Evolutionary conservation across 768 basidiomycete species (phyloP).

Genomic region (Lactarius vividus): DNA sequence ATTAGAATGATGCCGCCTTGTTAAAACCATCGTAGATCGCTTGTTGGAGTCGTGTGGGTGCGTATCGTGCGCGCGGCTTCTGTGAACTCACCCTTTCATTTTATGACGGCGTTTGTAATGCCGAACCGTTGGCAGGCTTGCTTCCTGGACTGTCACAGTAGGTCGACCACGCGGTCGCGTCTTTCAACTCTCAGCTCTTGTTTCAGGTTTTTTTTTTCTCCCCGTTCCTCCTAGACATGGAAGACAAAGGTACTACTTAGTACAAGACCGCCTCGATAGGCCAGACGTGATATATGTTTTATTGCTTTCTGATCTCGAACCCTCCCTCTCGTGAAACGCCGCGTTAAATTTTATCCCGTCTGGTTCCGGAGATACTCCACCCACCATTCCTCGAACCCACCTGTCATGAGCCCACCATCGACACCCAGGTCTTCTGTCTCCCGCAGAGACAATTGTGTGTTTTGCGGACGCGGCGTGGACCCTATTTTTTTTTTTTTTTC

Average conservation of each 20-base stretch:
- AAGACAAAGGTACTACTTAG: not conserved
- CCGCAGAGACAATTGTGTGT: constrained; percentile 74
- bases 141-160: not conserved
- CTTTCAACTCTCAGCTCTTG: not conserved
- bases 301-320: not conserved
- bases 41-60: not conserved
- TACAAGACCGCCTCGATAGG: not conserved
- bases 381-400: constrained; percentile 89
- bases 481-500: constrained; percentile 34
- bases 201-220: not conserved
- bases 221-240: not conserved
- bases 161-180: constrained; percentile 8
- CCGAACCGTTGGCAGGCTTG: not conserved
- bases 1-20: not conserved
- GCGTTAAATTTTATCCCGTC: not conserved
- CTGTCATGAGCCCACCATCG: constrained; percentile 54
- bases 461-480: constrained; percentile 72
- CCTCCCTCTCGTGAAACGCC: not conserved
- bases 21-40: not conserved
- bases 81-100: not conserved
- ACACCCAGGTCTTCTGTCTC: constrained; percentile 64
- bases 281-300: not conserved
- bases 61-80: not conserved
- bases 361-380: constrained; percentile 36
- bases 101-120: not conserved